phyloP scores from a whole-genome alignment of 805 yeast species.

The Candida piceae region DNA sequence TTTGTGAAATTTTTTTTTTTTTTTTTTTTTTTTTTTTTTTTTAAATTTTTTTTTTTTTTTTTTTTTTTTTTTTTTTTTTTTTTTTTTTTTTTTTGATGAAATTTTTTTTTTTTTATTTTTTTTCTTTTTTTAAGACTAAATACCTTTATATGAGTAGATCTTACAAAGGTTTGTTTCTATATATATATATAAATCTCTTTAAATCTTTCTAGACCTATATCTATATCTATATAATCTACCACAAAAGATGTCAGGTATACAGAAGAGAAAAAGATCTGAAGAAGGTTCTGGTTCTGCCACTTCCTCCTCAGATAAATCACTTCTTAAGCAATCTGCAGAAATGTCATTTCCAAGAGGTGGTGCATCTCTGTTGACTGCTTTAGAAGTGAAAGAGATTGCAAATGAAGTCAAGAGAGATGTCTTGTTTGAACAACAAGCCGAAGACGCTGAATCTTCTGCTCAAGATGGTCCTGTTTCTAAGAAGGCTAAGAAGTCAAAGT shows the following conservation, averaged over 20 bases:
- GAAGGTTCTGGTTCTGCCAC: conserved; percentile 12
- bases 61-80: too few species aligned
- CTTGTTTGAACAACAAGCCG: conserved; percentile 46
- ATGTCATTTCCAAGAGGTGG: conserved; percentile 95
- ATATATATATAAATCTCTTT: too few species aligned
- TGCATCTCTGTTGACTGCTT: conserved; percentile 73
- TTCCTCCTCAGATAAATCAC: conserved; percentile 18
- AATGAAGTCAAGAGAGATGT: conserved; percentile 91
- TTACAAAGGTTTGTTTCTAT: too few species aligned
- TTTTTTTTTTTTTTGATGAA: too few species aligned
- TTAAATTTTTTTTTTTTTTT: too few species aligned
- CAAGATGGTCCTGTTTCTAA: conserved; percentile 13
- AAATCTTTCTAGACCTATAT: too few species aligned
- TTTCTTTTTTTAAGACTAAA: too few species aligned
- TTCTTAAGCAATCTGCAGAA: conserved; percentile 34
- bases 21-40: too few species aligned
- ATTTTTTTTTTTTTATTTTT: too few species aligned
- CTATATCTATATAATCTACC: not conserved
- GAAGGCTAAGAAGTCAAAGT: conserved; percentile 25
- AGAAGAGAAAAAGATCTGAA: conserved; percentile 48
- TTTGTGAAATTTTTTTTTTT: too few species aligned
- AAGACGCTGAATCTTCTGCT: not conserved
- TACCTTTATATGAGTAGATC: too few species aligned
- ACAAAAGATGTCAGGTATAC: conserved; percentile 13
- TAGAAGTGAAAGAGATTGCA: conserved; percentile 88